Evolutionary conservation across 2,329 filamentous ascomycete species (phyloP), one percentile per base, ranked within the genome.

Genomic region (Albifimbria verrucaria): DNA sequence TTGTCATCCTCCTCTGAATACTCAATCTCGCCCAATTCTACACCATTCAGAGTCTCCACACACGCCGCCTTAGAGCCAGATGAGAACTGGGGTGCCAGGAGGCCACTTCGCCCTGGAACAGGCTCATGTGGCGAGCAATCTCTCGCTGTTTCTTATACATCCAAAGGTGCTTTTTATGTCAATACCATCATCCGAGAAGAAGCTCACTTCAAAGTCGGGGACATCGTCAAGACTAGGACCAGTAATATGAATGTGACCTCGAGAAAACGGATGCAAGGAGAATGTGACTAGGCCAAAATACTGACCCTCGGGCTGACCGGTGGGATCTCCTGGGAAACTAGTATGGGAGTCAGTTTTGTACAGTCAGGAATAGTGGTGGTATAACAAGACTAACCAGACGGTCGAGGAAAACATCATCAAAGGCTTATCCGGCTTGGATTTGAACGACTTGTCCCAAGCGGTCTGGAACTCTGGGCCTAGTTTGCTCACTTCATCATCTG

Each of bases 181-280:
- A 21, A 22, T 3, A 11, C n/a, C n/a, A 3, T 46, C 59, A 49
- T 86, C 78, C 5, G 68, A 75, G 28, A 88, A 74, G 65, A 77
- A 84, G 7, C 83, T 83, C 0, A 77, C 70, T 48, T 83, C 75
- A 52, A 88, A 86, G 54, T 85, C 78, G 5, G 78, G 68, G 1
- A 72, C 65, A 22, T 79, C 75, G 10, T 68, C 60, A 3, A 75
- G 56, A 0, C 67, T 59, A 3, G 72, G 66, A 0, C 74, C 72
- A 0, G 73, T 77, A 60, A 88, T 85, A 67, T 88, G 84, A 51
- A 87, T 74, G 52, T 77, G 75, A 2, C 85, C 85, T 0, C 83
- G 78, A 1, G 82, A 86, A 62, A 78, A 83, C 0, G 62, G 62
- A 9, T 65, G 62, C 2, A 75, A 66, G 0, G 63, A 62, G 66